Conservation (phyloP, 208 protist genomes). For the Acanthamoeba royreba region DNA sequence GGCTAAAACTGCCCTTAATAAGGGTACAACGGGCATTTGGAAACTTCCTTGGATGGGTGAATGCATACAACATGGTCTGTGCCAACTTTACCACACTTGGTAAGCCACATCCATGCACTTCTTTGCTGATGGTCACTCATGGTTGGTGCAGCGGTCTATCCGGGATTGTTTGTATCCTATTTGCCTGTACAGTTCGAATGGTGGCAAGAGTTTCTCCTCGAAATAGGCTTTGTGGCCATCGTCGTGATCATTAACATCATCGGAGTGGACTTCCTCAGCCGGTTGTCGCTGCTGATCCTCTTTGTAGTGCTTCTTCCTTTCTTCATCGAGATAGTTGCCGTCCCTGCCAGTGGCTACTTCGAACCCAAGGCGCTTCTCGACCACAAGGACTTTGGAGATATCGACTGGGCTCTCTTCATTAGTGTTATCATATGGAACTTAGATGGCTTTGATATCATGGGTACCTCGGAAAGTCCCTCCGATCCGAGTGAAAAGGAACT, state of each 20-base stretch:
- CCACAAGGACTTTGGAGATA: not conserved
- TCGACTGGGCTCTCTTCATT: not conserved
- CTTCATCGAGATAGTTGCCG: not conserved
- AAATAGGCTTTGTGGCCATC: not conserved
- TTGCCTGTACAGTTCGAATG: not conserved
- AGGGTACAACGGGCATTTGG: slow-evolving; percentile 15
- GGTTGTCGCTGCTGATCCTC: not conserved
- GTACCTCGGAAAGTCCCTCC: not conserved
- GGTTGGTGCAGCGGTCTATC: not conserved
- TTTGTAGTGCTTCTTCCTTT: not conserved
- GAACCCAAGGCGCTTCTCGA: not conserved
- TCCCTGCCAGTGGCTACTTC: not conserved
- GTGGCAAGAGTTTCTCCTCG: not conserved
- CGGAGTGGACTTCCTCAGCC: not conserved
- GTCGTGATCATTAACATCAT: not conserved
- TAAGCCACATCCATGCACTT: not conserved
- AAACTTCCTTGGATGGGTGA: not conserved
- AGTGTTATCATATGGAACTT: not conserved
- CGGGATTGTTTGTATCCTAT: not conserved
- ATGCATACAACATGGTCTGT: not conserved
- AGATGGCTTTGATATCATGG: slow-evolving; percentile 14
- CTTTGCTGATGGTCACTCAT: not conserved
- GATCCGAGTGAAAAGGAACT: not conserved
- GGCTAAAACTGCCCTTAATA: not conserved
- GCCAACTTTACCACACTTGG: not conserved